Base-by-base conservation (phyloP, 2,329 filamentous ascomycete species). In the Ophiostoma ips region DNA sequence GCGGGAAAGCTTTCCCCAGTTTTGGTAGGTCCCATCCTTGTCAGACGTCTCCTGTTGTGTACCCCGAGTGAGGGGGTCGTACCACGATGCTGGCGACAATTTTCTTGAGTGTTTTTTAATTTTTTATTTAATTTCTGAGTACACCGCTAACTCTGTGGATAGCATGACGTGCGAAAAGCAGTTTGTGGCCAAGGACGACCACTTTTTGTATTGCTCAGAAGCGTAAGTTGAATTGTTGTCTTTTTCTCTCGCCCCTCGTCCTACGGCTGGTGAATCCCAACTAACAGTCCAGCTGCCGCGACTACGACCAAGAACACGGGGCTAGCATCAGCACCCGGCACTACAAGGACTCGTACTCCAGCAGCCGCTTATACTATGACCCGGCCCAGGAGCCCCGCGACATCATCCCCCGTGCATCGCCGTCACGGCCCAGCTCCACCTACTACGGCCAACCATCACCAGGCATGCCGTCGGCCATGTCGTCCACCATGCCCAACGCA, bases 151-250 rank as follows among this genome's bases (percentile, higher is more conserved):
- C 46, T 10, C 16, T 34, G 24, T 8, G 24, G 7, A 37, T 58
- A 82, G 78, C 64, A 81, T 81, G 77, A 75, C 71, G 10, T 82
- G 78, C 62, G 78, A 81, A 62, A 81, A 81, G 65, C 77, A 81
- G 64, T 81, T 81, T 61, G 63, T 78, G 21, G 71, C 76, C 46
- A 67, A 71, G 37, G 73, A 77, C 59, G 76, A 76, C 57, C 73
- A 69, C 54, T 69, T 71, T 53, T 63, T 81, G 40, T 82, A 81
- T 66, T 82, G 78, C 63, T 81, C 78, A 35, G 76, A 81, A 60
- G 64, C 68, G 76, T 80, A 70, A 65, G 76, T 69, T 8, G 8
- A 28, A 4, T 6, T 15, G n/a, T n/a, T n/a, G n/a, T n/a, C n/a
- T n/a, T n/a, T n/a, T n/a, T n/a, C n/a, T n/a, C n/a, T n/a, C n/a